Percentiles rank a stretch among this genome's conserved stretches.
These are phyloP conservation scores for Puccinia novopanici DNA, from an alignment of 1,284 basidiomycete genomes.

Conservation along the genomic window DNA sequence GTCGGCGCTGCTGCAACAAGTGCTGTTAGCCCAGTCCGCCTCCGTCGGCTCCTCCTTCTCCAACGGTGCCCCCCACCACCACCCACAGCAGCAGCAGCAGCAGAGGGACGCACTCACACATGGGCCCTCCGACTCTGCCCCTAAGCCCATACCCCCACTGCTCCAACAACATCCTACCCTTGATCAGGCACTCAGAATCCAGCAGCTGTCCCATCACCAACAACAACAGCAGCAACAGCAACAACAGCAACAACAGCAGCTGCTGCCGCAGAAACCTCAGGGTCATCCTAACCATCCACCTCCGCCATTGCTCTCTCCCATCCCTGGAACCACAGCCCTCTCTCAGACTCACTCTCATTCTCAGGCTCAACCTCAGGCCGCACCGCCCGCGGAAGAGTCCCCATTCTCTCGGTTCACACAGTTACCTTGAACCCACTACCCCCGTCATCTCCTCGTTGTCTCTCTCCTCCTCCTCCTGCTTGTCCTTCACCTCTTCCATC, in stretches of 20 bases:
- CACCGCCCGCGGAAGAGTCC: background rate
- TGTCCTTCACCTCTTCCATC: background rate
- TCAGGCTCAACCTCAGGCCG: background rate
- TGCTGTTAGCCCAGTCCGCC: background rate
- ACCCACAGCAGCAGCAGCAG: no score
- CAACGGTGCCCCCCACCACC: no score
- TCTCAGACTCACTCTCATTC: background rate
- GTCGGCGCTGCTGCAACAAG: no score
- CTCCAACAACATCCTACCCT: background rate
- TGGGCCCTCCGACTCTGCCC: background rate
- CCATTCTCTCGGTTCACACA: background rate
- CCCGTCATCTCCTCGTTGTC: no score
- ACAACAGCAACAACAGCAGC: background rate
- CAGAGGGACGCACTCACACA: no score
- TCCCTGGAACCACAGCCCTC: no score
- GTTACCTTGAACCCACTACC: background rate
- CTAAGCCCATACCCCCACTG: background rate
- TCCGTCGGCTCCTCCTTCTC: background rate
- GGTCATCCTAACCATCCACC: background rate
- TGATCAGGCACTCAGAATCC: background rate
- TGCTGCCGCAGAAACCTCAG: background rate
- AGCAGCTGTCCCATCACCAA: background rate
- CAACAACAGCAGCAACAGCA: constrained; percentile 15
- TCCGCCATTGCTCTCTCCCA: no score
- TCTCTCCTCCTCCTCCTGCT: background rate